Evolutionary conservation across 2,329 filamentous ascomycete species (phyloP).

Genomic region (Fusarium liriodendri): DNA sequence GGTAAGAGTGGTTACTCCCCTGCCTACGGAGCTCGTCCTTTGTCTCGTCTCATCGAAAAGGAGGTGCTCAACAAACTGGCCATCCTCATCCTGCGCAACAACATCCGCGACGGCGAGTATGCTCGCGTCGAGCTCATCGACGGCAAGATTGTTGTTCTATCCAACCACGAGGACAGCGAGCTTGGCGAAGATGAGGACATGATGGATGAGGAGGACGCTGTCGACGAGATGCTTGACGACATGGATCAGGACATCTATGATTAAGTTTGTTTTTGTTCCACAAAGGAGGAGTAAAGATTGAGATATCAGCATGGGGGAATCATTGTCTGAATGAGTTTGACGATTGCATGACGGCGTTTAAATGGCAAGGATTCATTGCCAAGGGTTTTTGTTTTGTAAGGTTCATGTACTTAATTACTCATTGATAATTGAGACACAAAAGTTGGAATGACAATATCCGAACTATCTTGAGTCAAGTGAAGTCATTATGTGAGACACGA

Average conservation of each 20-base stretch:
- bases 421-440: constrained; percentile 15
- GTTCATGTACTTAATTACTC: constrained; percentile 24
- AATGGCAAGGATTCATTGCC: background rate
- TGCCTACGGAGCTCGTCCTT: constrained; percentile 90
- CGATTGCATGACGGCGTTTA: constrained; percentile 32
- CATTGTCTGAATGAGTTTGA: constrained; percentile 20
- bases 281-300: background rate
- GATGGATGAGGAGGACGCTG: constrained; percentile 78
- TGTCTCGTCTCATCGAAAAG: constrained; percentile 93
- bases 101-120: constrained; percentile 85
- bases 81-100: constrained; percentile 88
- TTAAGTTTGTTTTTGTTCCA: constrained; percentile 37
- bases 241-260: constrained; percentile 70
- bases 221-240: constrained; percentile 74
- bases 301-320: constrained; percentile 13
- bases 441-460: background rate
- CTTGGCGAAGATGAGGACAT: constrained; percentile 75
- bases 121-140: constrained; percentile 84
- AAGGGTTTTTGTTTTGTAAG: background rate
- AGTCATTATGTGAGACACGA: background rate
- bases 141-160: constrained; percentile 81
- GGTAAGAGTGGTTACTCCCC: constrained; percentile 93
- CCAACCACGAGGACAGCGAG: constrained; percentile 80
- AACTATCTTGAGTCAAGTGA: background rate
- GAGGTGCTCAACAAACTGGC: constrained; percentile 95